phyloP scores from a whole-genome alignment of 371 early-diverging fungal genomes.

The Vittaforma corneae region DNA sequence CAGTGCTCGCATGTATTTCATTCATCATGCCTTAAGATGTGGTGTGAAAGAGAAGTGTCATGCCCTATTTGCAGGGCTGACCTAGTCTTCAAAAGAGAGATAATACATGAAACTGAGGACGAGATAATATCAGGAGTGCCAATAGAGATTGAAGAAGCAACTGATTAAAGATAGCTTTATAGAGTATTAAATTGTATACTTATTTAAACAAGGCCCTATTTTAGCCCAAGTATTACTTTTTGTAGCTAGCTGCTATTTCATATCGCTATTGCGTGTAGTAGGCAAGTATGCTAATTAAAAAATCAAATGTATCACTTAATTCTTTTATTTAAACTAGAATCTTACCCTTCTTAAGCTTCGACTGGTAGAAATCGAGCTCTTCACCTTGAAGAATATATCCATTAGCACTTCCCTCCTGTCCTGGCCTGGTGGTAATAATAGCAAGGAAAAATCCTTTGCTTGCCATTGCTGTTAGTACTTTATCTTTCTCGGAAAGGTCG shows the following conservation, averaged over 20 bases:
- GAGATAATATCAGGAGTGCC: slow-evolving; percentile 35
- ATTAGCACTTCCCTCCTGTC: slow-evolving; percentile 91
- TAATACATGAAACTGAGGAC: slow-evolving; percentile 14
- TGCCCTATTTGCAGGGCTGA: slow-evolving; percentile 80
- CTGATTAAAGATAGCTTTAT: neutral
- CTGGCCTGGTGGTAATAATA: slow-evolving; percentile 82
- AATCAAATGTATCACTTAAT: neutral
- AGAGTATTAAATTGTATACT: neutral
- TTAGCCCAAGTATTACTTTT: too few relatives aligned
- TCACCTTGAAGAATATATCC: slow-evolving; percentile 97
- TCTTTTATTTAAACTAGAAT: neutral
- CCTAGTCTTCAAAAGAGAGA: slow-evolving; percentile 5
- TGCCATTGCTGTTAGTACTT: slow-evolving; percentile 76
- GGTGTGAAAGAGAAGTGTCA: slow-evolving; percentile 90
- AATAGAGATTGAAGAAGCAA: slow-evolving; percentile 10
- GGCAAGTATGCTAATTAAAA: neutral
- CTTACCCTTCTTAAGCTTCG: slow-evolving; percentile 71
- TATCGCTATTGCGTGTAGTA: too few relatives aligned
- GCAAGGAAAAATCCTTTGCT: slow-evolving; percentile 88
- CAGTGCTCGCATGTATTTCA: slow-evolving; percentile 94
- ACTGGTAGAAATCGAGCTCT: slow-evolving; percentile 83
- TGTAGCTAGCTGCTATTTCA: too few relatives aligned
- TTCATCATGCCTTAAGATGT: slow-evolving; percentile 80
- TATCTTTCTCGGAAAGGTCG: slow-evolving; percentile 70
- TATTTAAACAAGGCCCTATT: too few relatives aligned